Percentiles rank a stretch among this genome's conserved stretches.
Evolutionary conservation across 2,329 filamentous ascomycete species (phyloP).

Genomic region (Pseudogymnoascus sp.): DNA sequence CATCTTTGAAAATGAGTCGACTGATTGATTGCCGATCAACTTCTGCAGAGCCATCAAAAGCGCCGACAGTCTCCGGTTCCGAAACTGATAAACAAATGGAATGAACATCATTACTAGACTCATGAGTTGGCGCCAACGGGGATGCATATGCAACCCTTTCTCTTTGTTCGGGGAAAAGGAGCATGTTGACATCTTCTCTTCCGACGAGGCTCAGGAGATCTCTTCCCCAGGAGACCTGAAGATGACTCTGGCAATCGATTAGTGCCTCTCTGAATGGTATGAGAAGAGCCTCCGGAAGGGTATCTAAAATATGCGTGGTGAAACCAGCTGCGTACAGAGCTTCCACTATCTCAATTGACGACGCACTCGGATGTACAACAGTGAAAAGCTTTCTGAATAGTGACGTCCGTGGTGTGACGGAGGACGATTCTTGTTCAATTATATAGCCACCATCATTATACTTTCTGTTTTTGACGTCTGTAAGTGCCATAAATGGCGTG

Average conservation of each 20-base stretch:
- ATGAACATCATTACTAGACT: constrained; percentile 64
- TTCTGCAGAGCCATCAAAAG: constrained; percentile 71
- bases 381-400: constrained; percentile 62
- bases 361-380: constrained; percentile 41
- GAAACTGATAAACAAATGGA: constrained; percentile 58
- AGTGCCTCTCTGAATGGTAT: constrained; percentile 77
- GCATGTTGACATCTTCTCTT: constrained; percentile 68
- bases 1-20: constrained; percentile 80
- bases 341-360: constrained; percentile 58
- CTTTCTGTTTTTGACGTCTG: constrained; percentile 31
- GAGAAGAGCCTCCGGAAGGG: constrained; percentile 75
- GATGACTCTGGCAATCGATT: constrained; percentile 71
- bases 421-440: neutral
- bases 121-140: constrained; percentile 46
- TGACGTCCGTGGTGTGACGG: constrained; percentile 53
- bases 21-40: constrained; percentile 78
- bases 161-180: constrained; percentile 43
- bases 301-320: constrained; percentile 60
- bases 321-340: constrained; percentile 64
- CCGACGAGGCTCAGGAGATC: constrained; percentile 67
- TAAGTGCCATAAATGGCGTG: constrained; percentile 39
- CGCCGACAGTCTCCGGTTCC: constrained; percentile 49
- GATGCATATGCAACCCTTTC: constrained; percentile 29
- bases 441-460: neutral
- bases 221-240: constrained; percentile 66